Percentiles rank a stretch among this genome's conserved stretches.
These are phyloP conservation scores for Mycena latifolia DNA, from an alignment of 768 basidiomycete genomes.

Conservation along the genomic window DNA sequence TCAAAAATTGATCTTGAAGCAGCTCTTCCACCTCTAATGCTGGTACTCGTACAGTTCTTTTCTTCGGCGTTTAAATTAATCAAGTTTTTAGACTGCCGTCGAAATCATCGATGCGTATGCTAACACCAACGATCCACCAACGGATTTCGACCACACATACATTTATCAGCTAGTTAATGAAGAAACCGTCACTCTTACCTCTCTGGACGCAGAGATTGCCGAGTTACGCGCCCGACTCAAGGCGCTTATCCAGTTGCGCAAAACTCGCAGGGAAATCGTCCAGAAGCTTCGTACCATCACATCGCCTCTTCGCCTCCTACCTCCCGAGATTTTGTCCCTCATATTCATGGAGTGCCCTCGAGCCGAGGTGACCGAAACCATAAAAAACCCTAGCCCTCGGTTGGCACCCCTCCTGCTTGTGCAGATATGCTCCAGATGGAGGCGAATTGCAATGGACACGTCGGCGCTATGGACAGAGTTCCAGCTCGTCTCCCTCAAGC, in stretches of 20 bases:
- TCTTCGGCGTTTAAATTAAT: background rate
- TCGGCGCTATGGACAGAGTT: background rate
- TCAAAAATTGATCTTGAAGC: too few species aligned
- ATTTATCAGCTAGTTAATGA: background rate
- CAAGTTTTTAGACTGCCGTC: background rate
- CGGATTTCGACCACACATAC: background rate
- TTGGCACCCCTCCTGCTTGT: background rate
- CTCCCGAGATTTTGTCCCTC: background rate
- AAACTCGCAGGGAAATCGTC: background rate
- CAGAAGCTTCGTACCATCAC: background rate
- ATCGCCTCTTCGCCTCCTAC: background rate
- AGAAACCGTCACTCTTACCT: background rate
- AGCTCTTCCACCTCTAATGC: too few species aligned
- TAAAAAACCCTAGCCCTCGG: background rate
- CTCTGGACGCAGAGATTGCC: too few species aligned
- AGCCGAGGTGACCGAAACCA: background rate
- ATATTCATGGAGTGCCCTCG: background rate
- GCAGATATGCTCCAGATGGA: constrained; percentile 3
- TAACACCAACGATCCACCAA: background rate
- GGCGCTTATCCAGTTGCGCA: background rate
- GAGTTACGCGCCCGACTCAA: too few species aligned
- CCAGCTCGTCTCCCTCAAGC: background rate
- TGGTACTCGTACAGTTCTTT: background rate
- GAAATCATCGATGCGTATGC: background rate
- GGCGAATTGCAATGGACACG: background rate